Percentiles rank a stretch among this genome's conserved stretches.
phyloP scores from a whole-genome alignment of 2,329 filamentous ascomycete species.

The Xylariaceae sp. region DNA sequence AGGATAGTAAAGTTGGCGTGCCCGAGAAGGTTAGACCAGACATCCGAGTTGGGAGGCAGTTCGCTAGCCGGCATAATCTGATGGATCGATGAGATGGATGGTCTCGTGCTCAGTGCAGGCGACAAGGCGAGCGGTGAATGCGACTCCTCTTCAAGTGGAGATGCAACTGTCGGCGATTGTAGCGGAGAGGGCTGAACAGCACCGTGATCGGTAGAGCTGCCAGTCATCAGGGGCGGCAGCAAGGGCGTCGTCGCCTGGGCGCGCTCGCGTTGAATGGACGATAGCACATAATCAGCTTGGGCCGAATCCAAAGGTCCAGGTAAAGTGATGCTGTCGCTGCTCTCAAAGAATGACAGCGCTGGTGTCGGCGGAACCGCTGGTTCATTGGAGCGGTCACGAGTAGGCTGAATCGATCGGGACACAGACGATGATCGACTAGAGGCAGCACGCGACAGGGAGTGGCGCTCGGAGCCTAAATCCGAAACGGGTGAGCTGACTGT shows the following conservation, averaged over 20 bases:
- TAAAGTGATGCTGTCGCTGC: constrained; percentile 48
- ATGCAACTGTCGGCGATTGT: constrained; percentile 74
- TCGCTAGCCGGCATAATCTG: constrained; percentile 37
- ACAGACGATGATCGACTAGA: constrained; percentile 78
- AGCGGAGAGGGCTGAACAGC: constrained; percentile 64
- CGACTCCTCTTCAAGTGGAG: constrained; percentile 40
- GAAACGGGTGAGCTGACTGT: constrained; percentile 60
- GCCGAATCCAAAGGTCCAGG: constrained; percentile 47
- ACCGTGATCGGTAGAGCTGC: constrained; percentile 48
- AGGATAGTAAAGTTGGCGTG: constrained; percentile 90
- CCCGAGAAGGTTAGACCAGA: constrained; percentile 79
- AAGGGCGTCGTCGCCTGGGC: constrained; percentile 72
- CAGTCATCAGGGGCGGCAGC: constrained; percentile 72
- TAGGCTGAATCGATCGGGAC: constrained; percentile 52
- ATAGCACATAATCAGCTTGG: constrained; percentile 44
- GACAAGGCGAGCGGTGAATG: constrained; percentile 46
- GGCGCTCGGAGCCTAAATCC: constrained; percentile 75
- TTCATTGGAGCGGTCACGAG: constrained; percentile 43
- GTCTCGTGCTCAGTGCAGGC: constrained; percentile 69
- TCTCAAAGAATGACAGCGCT: constrained; percentile 57
- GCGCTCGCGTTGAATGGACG: constrained; percentile 52
- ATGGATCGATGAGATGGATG: constrained; percentile 70
- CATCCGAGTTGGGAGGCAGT: constrained; percentile 56
- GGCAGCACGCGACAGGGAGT: constrained; percentile 59
- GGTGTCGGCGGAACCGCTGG: constrained; percentile 55